These are phyloP conservation scores for Pestalotiopsis sp. DNA, from an alignment of 2,329 filamentous ascomycete genomes.

Conservation along the genomic window DNA sequence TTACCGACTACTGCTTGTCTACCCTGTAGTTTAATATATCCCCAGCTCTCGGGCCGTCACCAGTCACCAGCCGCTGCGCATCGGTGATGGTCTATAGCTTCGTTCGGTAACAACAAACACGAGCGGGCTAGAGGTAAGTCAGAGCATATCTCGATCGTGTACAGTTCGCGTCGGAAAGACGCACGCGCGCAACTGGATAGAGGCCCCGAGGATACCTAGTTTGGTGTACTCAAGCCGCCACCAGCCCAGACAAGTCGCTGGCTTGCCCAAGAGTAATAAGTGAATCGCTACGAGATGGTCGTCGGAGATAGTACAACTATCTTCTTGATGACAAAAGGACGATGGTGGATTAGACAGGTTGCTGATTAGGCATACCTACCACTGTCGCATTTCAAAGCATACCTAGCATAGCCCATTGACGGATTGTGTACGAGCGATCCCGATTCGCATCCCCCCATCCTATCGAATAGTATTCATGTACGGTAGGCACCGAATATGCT, in stretches of 20 bases:
- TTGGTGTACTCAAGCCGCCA: not conserved
- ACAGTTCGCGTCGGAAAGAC: not conserved
- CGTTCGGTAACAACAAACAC: not conserved
- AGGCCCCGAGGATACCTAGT: not conserved
- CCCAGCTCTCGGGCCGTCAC: conserved; percentile 1
- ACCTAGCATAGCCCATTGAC: not conserved
- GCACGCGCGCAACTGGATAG: not conserved
- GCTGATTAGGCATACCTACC: not conserved
- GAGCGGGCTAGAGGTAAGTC: not conserved
- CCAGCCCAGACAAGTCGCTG: not conserved
- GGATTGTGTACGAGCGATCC: not conserved
- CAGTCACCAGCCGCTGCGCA: not conserved
- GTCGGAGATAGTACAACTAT: not conserved
- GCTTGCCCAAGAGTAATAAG: not conserved
- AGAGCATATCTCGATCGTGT: not conserved
- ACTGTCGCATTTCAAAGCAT: conserved; percentile 2
- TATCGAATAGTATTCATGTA: no score
- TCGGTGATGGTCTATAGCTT: not conserved
- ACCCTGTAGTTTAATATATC: not conserved
- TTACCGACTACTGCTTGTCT: not conserved
- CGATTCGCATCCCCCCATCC: not conserved
- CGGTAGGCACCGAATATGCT: not conserved
- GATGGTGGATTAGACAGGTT: not conserved
- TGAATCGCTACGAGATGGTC: no score
- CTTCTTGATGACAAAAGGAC: not conserved